phyloP scores from a whole-genome alignment of 2,329 filamentous ascomycete species.

The Xylariaceae sp. region DNA sequence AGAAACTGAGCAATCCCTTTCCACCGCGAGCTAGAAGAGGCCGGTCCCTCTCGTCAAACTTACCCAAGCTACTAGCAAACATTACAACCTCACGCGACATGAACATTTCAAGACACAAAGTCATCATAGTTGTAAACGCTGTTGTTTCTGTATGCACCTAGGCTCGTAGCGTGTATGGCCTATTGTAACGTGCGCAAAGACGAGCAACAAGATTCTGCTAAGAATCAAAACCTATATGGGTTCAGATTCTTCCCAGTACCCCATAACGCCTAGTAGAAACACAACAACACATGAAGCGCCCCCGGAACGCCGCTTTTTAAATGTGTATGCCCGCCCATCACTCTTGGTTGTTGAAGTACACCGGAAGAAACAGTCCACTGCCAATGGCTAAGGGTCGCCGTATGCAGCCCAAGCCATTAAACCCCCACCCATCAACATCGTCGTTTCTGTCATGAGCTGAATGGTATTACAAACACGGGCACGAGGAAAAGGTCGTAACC shows the following conservation, averaged over 20 bases:
- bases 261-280: constrained; percentile 22
- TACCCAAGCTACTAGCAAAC: no score
- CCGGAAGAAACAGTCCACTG: no score
- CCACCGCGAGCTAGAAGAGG: no score
- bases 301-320: constrained; percentile 44
- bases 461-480: constrained; percentile 38
- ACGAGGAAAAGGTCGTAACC: constrained; percentile 14
- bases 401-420: constrained; percentile 26
- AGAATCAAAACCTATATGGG: constrained; percentile 12
- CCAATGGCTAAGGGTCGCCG: constrained; percentile 22
- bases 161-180: constrained; percentile 22
- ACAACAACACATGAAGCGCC: constrained; percentile 22
- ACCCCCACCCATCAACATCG: constrained; percentile 32
- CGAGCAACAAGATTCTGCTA: constrained; percentile 15
- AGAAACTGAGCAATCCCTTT: no score
- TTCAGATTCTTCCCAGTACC: constrained; percentile 19
- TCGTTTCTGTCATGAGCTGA: constrained; percentile 31
- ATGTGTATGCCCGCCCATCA: constrained; percentile 37
- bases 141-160: not conserved
- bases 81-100: no score
- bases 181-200: constrained; percentile 24
- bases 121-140: not conserved
- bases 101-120: no score
- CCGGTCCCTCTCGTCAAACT: no score
- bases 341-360: no score